Conservation (phyloP, 177 flowering plant genomes). For the Tripterygium wilfordii region DNA sequence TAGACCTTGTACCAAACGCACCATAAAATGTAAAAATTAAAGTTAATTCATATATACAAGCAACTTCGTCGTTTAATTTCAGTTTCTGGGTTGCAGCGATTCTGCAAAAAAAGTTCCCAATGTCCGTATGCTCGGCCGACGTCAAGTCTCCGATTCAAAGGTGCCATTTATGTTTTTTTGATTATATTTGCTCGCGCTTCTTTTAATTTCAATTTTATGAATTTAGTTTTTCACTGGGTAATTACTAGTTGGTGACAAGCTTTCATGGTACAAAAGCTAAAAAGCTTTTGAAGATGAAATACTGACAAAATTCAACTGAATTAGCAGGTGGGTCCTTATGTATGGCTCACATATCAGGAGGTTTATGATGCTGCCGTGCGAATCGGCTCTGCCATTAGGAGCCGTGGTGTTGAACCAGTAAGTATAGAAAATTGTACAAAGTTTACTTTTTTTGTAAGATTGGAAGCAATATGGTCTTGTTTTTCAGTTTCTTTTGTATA, state of each 20-base stretch:
- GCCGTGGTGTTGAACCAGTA: conserved; percentile 69
- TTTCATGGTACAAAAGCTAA: background rate
- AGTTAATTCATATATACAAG: background rate
- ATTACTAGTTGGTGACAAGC: too few relatives aligned
- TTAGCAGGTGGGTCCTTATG: conserved; percentile 68
- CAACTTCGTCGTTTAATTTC: background rate
- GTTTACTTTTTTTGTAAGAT: background rate
- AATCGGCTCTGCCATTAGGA: conserved; percentile 77
- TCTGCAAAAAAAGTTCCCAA: conserved; percentile 46
- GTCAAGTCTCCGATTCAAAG: conserved; percentile 48
- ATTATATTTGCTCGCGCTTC: background rate
- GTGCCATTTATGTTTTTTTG: conserved; percentile 15
- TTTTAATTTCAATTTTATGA: background rate
- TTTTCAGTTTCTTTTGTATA: background rate
- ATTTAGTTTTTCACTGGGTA: too few relatives aligned
- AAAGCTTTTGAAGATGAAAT: too few relatives aligned
- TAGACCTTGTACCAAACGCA: too few relatives aligned
- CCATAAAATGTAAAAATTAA: too few relatives aligned
- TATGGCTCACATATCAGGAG: conserved; percentile 75
- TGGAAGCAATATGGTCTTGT: background rate
- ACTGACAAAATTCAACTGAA: background rate
- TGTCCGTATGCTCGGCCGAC: conserved; percentile 61
- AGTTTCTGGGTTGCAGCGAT: conserved; percentile 31
- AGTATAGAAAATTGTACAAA: too few relatives aligned
- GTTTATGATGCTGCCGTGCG: conserved; percentile 53